phyloP scores from a whole-genome alignment of 345 rosid genomes.

The Pseudoturritis turrita region DNA sequence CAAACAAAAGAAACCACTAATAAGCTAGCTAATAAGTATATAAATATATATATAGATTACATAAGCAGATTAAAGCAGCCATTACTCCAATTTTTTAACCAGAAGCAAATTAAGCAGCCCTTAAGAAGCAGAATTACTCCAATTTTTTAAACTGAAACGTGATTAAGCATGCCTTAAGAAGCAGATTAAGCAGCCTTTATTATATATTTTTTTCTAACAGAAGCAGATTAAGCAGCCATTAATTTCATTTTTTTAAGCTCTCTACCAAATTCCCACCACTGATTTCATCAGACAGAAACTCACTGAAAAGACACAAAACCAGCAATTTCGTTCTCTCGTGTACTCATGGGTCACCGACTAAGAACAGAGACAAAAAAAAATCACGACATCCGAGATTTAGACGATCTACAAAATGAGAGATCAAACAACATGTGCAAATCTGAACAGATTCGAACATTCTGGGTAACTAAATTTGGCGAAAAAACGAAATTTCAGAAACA shows the following conservation, averaged over 20 bases:
- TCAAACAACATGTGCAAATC: slow-evolving; percentile 14
- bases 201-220: neutral
- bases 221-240: slow-evolving; percentile 15
- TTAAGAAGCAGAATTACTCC: neutral
- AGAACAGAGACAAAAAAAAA: slow-evolving; percentile 3
- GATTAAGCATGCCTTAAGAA: neutral
- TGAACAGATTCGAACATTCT: slow-evolving; percentile 18
- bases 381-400: neutral
- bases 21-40: neutral
- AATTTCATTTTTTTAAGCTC: slow-evolving; percentile 2
- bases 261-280: slow-evolving; percentile 16
- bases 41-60: neutral
- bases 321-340: slow-evolving; percentile 19
- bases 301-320: neutral
- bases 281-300: neutral
- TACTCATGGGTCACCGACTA: slow-evolving; percentile 24
- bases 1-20: slow-evolving; percentile 27
- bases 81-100: slow-evolving; percentile 1
- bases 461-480: neutral
- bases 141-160: neutral
- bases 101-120: neutral
- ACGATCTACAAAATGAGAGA: slow-evolving; percentile 23
- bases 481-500: neutral
- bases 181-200: neutral
- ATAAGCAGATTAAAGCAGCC: slow-evolving; percentile 9